phyloP scores from a whole-genome alignment of 2,329 filamentous ascomycete species.

The Cytospora chrysosperma region DNA sequence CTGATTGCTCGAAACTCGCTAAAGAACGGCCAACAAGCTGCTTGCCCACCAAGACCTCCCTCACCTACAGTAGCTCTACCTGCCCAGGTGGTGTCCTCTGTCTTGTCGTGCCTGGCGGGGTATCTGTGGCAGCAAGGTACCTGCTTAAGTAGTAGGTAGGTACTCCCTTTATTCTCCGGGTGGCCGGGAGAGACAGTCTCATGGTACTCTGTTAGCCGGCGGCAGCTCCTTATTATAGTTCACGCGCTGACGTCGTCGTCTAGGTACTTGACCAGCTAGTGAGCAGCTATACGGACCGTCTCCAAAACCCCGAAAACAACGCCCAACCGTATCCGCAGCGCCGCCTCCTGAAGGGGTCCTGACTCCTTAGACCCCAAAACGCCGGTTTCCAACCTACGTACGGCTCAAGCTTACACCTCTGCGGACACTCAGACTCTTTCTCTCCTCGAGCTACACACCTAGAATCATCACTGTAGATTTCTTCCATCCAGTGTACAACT shows the following conservation, averaged over 20 bases:
- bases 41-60: conserved; percentile 1
- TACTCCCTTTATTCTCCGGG: conserved; percentile 1
- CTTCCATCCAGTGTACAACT: background rate
- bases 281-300: conserved; percentile 32
- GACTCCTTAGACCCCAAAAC: background rate
- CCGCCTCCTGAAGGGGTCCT: conserved; percentile 10
- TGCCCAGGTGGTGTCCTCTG: background rate
- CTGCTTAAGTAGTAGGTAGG: no score
- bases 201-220: conserved; percentile 19
- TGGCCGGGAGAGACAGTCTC: background rate
- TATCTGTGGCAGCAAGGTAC: background rate
- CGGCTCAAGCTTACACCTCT: conserved; percentile 3
- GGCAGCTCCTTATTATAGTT: conserved; percentile 27
- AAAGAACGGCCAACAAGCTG: background rate
- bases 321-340: background rate
- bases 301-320: background rate
- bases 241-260: conserved; percentile 54
- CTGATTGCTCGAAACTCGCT: background rate
- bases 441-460: background rate
- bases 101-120: conserved; percentile 2
- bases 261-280: conserved; percentile 28
- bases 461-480: conserved; percentile 5
- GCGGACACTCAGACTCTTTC: background rate
- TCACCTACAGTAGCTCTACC: background rate
- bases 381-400: conserved; percentile 4